Evolutionary conservation across 2,329 filamentous ascomycete genomes (phyloP).

Genomic region (Colletotrichum chrysophilum): DNA sequence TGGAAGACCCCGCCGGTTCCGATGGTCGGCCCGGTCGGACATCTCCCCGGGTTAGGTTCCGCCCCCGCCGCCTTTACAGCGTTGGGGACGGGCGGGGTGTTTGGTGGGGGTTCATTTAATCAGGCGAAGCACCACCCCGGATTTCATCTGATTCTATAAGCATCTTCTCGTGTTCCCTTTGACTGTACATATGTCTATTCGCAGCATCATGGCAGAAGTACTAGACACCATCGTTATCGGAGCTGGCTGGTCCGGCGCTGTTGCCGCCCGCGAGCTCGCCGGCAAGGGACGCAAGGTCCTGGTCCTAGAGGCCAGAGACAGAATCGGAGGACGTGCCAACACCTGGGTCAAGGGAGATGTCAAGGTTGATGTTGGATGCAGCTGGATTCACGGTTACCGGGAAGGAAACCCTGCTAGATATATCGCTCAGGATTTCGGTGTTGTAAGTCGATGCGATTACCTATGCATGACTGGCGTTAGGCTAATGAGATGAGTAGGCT

Average conservation of each 20-base stretch:
- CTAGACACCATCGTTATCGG: conserved; percentile 20
- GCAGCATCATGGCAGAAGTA: conserved; percentile 5
- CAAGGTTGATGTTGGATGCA: conserved; percentile 17
- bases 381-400: conserved; percentile 18
- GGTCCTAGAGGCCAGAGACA: conserved; percentile 18
- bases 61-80: neutral
- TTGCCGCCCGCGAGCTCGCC: conserved; percentile 12
- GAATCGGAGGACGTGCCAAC: conserved; percentile 18
- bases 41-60: conserved; percentile 7
- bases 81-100: neutral
- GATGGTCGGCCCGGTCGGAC: conserved; percentile 21
- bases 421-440: conserved; percentile 14
- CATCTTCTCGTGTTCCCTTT: neutral
- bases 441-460: neutral
- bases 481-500: conserved; percentile 1
- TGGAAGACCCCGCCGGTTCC: conserved; percentile 1
- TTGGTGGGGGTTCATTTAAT: neutral
- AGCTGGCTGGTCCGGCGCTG: conserved; percentile 15
- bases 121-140: neutral
- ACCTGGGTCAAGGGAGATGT: conserved; percentile 17
- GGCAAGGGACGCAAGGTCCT: conserved; percentile 12
- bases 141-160: neutral
- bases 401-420: conserved; percentile 18
- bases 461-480: neutral
- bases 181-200: neutral